These are phyloP conservation scores for Fragaria ananassa DNA, from an alignment of 306 rosid genomes.

Conservation along the genomic window DNA sequence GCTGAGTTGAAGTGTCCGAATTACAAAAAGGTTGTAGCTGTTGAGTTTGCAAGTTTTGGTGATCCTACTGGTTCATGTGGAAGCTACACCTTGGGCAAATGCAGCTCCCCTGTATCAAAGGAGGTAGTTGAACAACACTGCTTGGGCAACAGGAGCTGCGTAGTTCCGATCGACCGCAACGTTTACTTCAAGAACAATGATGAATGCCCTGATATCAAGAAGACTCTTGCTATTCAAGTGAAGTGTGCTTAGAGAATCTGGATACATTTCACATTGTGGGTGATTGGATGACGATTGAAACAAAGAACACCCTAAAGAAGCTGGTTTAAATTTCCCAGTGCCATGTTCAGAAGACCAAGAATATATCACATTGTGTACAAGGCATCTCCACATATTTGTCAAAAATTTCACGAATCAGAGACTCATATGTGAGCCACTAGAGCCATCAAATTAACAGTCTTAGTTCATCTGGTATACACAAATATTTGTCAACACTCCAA, in stretches of 20 bases:
- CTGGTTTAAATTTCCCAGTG: neutral
- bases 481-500: too few species aligned
- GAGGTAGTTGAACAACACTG: neutral
- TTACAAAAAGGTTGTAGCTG: neutral
- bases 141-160: neutral
- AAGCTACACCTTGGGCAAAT: constrained; percentile 7
- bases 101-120: constrained; percentile 10
- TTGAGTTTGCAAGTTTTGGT: constrained; percentile 23
- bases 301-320: neutral
- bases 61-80: constrained; percentile 17
- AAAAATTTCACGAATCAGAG: neutral
- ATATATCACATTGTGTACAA: neutral
- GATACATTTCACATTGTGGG: neutral
- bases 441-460: neutral
- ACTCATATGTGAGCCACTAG: neutral
- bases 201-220: neutral
- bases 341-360: neutral
- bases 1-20: constrained; percentile 11
- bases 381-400: neutral
- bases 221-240: constrained; percentile 6
- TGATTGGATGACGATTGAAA: neutral
- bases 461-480: neutral
- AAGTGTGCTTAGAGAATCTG: constrained; percentile 3
- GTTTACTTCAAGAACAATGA: constrained; percentile 2
- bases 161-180: neutral